These are phyloP conservation scores for Stephania japonica DNA, from an alignment of 164 flowering plant species.

Conservation along the genomic window DNA sequence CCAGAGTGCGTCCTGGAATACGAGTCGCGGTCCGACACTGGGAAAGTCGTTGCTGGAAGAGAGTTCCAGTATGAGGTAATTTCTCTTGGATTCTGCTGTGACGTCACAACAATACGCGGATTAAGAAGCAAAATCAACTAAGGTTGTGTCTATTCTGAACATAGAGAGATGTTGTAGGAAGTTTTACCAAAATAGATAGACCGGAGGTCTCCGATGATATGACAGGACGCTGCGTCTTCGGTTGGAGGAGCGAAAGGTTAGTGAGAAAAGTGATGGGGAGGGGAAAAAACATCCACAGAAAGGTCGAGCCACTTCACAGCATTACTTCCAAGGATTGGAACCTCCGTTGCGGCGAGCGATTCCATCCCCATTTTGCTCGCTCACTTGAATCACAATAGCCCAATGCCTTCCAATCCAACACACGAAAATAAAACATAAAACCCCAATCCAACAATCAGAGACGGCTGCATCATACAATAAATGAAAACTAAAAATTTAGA, in stretches of 20 bases:
- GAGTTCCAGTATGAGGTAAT: slow-evolving; percentile 46
- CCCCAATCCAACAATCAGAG: too few species aligned
- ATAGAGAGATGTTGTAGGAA: too few species aligned
- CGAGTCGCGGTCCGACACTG: slow-evolving; percentile 46
- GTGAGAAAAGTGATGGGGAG: not conserved
- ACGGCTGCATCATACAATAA: too few species aligned
- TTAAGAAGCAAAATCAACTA: not conserved
- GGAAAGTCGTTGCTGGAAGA: slow-evolving; percentile 41
- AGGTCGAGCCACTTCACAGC: slow-evolving; percentile 45
- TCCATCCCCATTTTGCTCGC: slow-evolving; percentile 13
- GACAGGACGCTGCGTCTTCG: slow-evolving; percentile 42
- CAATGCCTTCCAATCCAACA: too few species aligned
- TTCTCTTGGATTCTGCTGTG: slow-evolving; percentile 59
- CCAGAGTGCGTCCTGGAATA: slow-evolving; percentile 49
- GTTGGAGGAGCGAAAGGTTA: slow-evolving; percentile 26
- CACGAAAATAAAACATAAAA: too few species aligned
- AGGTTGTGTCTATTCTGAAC: not conserved
- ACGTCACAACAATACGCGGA: not conserved
- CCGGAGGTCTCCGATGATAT: slow-evolving; percentile 35
- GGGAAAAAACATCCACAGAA: slow-evolving; percentile 33
- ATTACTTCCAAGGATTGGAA: slow-evolving; percentile 50
- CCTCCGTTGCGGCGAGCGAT: slow-evolving; percentile 52
- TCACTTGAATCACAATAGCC: too few species aligned
- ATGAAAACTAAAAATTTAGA: too few species aligned
- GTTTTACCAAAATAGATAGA: slow-evolving; percentile 49